These are phyloP conservation scores for Yarrowia osloensis DNA, from an alignment of 805 yeast genomes.

Conservation along the genomic window DNA sequence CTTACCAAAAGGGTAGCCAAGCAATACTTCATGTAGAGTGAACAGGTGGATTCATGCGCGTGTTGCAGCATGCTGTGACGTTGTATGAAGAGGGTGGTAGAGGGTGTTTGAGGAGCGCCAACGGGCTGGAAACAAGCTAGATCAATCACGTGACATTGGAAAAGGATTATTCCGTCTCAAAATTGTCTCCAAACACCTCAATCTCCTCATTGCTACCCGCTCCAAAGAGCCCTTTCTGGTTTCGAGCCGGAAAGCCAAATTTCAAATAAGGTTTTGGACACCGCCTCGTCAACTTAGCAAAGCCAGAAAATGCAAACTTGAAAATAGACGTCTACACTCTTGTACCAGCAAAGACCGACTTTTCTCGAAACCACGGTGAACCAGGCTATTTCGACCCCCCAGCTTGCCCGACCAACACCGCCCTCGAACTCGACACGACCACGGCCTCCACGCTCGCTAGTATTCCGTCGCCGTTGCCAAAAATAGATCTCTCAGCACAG, in stretches of 20 bases:
- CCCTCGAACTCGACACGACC: background rate
- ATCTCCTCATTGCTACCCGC: background rate
- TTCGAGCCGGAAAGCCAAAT: background rate
- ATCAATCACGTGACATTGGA: background rate
- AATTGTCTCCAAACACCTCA: background rate
- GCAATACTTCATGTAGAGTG: slow-evolving; percentile 8
- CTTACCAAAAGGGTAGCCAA: slow-evolving; percentile 10
- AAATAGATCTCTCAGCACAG: background rate
- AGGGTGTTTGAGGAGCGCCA: background rate
- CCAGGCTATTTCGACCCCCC: background rate
- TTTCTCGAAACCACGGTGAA: background rate
- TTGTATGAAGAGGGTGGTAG: background rate
- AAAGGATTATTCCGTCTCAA: background rate
- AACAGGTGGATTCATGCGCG: slow-evolving; percentile 22
- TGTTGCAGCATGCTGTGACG: background rate
- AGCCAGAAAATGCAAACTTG: slow-evolving; percentile 22
- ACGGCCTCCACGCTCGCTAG: slow-evolving; percentile 13
- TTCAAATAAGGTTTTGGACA: background rate
- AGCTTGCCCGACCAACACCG: background rate
- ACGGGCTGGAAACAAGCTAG: background rate
- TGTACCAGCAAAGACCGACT: background rate
- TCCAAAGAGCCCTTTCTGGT: background rate
- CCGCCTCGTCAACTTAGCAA: slow-evolving; percentile 27
- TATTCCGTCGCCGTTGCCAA: background rate
- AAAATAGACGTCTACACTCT: slow-evolving; percentile 9